These are phyloP conservation scores for Eucalyptus paniculata DNA, from an alignment of 345 rosid species.

Conservation along the genomic window DNA sequence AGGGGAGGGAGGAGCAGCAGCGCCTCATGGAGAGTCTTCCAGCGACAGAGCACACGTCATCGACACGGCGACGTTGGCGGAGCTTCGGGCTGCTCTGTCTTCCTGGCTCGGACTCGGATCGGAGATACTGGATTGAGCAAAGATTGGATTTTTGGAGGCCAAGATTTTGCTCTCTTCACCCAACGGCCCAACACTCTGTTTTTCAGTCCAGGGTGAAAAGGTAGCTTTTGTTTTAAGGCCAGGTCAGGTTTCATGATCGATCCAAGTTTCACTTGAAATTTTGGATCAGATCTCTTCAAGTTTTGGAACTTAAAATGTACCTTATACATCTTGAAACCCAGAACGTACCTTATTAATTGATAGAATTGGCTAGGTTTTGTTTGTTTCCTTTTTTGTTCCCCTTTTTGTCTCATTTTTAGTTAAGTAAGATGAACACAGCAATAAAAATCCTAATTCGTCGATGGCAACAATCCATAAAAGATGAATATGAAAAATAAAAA, in stretches of 20 bases:
- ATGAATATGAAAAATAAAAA: too few relatives aligned
- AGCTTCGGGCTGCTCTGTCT: not conserved
- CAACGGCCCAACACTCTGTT: not conserved
- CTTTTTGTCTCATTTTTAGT: too few relatives aligned
- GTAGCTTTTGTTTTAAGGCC: too few relatives aligned
- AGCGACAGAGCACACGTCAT: not conserved
- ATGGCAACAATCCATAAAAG: too few relatives aligned
- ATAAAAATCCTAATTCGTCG: rapidly evolving
- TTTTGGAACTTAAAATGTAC: too few relatives aligned
- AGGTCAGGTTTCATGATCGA: too few relatives aligned
- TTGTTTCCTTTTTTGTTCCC: too few relatives aligned
- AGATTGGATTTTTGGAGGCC: not conserved
- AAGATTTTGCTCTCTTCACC: not conserved
- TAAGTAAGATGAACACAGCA: too few relatives aligned
- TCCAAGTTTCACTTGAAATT: too few relatives aligned
- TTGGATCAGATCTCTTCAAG: rapidly evolving
- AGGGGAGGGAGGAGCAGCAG: not conserved
- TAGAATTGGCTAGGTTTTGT: too few relatives aligned
- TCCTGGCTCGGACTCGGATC: not conserved
- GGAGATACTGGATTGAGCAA: not conserved
- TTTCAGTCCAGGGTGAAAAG: not conserved
- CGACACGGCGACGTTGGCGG: not conserved
- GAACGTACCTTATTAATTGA: rapidly evolving
- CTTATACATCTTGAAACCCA: rapidly evolving
- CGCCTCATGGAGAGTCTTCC: not conserved